Conservation (phyloP, 164 flowering plant genomes). For the Saururus chinensis region DNA sequence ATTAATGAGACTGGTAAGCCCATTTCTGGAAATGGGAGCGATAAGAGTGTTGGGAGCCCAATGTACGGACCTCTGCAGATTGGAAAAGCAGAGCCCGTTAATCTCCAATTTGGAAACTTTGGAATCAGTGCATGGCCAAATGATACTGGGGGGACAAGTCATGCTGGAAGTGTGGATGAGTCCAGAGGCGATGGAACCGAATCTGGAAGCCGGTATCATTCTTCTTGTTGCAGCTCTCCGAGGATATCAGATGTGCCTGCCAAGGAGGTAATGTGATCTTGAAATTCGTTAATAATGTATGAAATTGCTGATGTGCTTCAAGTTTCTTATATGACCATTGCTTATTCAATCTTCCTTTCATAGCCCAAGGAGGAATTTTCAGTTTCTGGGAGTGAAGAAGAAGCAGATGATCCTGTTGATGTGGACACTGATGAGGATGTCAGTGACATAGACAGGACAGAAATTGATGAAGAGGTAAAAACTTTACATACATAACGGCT, state of each 20-base stretch:
- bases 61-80: constrained; percentile 63
- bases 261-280: constrained; percentile 48
- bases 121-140: constrained; percentile 84
- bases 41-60: constrained; percentile 37
- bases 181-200: constrained; percentile 57
- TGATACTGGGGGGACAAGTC: constrained; percentile 68
- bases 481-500: neutral
- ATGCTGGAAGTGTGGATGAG: constrained; percentile 72
- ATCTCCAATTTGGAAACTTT: constrained; percentile 76
- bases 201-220: constrained; percentile 62
- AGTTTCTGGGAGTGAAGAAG: constrained; percentile 89
- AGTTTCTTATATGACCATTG: neutral
- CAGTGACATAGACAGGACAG: constrained; percentile 44
- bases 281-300: neutral
- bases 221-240: constrained; percentile 90
- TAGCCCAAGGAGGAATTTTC: constrained; percentile 80
- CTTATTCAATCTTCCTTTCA: neutral
- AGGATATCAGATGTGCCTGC: constrained; percentile 66
- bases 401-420: constrained; percentile 61
- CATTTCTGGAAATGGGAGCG: constrained; percentile 22
- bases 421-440: constrained; percentile 76
- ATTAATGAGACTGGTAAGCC: constrained; percentile 38
- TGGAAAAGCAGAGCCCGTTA: constrained; percentile 70
- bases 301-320: neutral
- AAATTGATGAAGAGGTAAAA: constrained; percentile 58